Evolutionary conservation across 352 stramenopile species (phyloP).

Genomic region (Globisporangium paddicum): DNA sequence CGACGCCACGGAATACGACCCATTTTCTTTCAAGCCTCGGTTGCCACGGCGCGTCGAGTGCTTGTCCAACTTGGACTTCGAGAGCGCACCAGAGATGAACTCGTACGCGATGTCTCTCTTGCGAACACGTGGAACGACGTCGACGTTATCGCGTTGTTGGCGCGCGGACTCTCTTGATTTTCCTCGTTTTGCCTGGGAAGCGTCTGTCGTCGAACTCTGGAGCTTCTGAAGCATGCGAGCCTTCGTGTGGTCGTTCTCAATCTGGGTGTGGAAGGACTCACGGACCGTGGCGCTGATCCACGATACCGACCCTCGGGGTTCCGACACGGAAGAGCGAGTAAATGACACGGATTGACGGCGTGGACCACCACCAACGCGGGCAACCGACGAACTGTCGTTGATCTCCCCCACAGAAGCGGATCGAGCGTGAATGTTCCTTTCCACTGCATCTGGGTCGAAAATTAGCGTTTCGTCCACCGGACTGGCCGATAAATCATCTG

Average conservation of each 20-base stretch:
- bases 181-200: constrained; percentile 7
- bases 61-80: constrained; percentile 29
- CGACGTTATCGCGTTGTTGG: background rate
- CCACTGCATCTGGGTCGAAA: constrained; percentile 1
- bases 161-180: constrained; percentile 6
- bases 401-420: constrained; percentile 8
- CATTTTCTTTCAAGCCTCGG: constrained; percentile 12
- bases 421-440: constrained; percentile 7
- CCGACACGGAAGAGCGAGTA: constrained; percentile 29
- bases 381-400: constrained; percentile 3
- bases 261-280: constrained; percentile 43
- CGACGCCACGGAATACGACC: constrained; percentile 10
- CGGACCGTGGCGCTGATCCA: constrained; percentile 27
- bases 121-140: constrained; percentile 30
- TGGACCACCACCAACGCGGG: background rate
- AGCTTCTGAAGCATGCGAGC: constrained; percentile 60
- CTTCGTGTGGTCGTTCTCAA: constrained; percentile 59
- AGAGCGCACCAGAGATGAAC: constrained; percentile 38
- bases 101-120: constrained; percentile 69
- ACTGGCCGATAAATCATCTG: background rate
- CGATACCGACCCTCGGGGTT: constrained; percentile 24
- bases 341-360: constrained; percentile 29
- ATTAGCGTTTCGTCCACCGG: constrained; percentile 4
- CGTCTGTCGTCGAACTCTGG: constrained; percentile 35
- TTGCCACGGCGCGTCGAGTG: constrained; percentile 20